These are phyloP conservation scores for Rhizoclosmatium globosum DNA, from an alignment of 192 early-diverging fungal species.

Conservation along the genomic window DNA sequence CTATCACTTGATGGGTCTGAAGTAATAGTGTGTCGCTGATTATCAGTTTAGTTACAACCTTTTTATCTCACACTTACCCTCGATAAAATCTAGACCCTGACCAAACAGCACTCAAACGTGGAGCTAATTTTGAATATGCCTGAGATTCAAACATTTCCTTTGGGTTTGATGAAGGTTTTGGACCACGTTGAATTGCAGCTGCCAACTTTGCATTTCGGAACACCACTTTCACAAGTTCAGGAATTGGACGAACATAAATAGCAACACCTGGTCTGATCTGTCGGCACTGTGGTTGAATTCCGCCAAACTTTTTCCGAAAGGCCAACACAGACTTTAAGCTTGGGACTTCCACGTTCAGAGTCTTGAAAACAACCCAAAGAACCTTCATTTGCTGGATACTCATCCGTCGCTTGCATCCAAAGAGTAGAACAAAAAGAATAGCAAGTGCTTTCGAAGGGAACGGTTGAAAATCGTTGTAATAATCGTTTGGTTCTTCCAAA, in stretches of 20 bases:
- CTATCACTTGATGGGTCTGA: neutral
- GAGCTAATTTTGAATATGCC: neutral
- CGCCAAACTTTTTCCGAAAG: neutral
- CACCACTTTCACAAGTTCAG: neutral
- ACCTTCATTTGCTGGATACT: constrained; percentile 16
- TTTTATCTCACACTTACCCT: constrained; percentile 1
- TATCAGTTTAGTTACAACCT: neutral
- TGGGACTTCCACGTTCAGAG: neutral
- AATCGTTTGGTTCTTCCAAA: too few species aligned
- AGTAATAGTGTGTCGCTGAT: neutral
- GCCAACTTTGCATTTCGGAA: neutral
- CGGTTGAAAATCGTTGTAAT: neutral
- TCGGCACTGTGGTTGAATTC: neutral
- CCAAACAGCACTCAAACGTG: neutral
- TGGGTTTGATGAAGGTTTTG: neutral
- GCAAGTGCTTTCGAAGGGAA: neutral
- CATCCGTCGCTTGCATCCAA: constrained; percentile 2
- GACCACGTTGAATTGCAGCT: neutral
- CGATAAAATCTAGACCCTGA: neutral
- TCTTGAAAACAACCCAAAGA: constrained; percentile 4
- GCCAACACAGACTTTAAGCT: neutral
- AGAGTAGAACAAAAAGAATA: neutral
- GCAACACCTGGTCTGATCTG: neutral
- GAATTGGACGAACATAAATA: constrained; percentile 6
- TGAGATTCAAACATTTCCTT: neutral